Percentiles rank a stretch among this genome's conserved stretches.
phyloP scores from a whole-genome alignment of 768 basidiomycete species.

The Mycena rosella region DNA sequence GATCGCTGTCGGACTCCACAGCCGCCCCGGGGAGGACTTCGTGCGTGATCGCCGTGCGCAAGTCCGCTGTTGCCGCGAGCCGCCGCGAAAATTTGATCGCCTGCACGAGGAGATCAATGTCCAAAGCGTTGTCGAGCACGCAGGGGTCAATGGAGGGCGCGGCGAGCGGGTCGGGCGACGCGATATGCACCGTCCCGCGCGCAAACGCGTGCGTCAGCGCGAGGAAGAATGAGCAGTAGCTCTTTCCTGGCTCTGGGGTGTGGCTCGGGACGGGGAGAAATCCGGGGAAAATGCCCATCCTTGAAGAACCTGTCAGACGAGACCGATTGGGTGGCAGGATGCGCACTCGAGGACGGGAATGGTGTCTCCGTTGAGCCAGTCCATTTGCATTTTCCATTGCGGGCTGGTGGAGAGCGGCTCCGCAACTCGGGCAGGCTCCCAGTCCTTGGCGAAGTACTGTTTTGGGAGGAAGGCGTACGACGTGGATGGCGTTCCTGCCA shows the following conservation, averaged over 20 bases:
- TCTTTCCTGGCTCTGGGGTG: slow-evolving; percentile 37
- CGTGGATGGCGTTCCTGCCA: slow-evolving; percentile 23
- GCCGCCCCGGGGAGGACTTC: slow-evolving; percentile 35
- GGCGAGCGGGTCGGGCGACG: slow-evolving; percentile 54
- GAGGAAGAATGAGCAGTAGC: slow-evolving; percentile 38
- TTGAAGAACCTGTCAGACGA: neutral
- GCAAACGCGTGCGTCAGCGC: slow-evolving; percentile 52
- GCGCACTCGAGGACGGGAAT: slow-evolving; percentile 37
- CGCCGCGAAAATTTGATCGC: slow-evolving; percentile 42
- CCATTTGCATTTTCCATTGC: slow-evolving; percentile 1
- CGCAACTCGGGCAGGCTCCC: neutral
- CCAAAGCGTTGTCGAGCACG: slow-evolving; percentile 48
- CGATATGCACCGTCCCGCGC: slow-evolving; percentile 58
- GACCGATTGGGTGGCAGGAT: too few species aligned
- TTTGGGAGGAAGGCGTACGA: slow-evolving; percentile 30
- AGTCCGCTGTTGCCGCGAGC: slow-evolving; percentile 28
- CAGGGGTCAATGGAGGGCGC: slow-evolving; percentile 61
- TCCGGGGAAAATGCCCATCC: slow-evolving; percentile 14
- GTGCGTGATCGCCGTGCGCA: slow-evolving; percentile 14
- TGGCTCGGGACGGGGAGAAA: slow-evolving; percentile 23
- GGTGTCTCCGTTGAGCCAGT: slow-evolving; percentile 25
- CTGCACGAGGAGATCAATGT: slow-evolving; percentile 40
- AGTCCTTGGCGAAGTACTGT: slow-evolving; percentile 19
- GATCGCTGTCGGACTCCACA: slow-evolving; percentile 28
- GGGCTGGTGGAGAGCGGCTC: neutral